Evolutionary conservation across 352 stramenopile genomes (phyloP).

Genomic region (Phytopythium kandeliae): DNA sequence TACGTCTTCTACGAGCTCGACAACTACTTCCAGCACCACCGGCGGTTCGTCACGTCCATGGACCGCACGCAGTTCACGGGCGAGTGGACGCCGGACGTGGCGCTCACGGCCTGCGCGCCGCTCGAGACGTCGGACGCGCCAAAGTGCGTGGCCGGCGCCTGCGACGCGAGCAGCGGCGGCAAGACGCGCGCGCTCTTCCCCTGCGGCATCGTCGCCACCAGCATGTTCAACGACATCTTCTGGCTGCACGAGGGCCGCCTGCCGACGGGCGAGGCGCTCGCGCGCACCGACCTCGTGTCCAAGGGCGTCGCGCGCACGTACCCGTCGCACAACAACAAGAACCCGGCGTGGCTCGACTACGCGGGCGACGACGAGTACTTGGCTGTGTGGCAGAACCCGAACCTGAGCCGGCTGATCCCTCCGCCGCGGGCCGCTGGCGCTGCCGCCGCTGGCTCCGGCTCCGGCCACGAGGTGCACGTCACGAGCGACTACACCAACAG

Average conservation of each 20-base stretch:
- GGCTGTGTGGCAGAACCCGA: conserved; percentile 66
- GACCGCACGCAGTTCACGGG: conserved; percentile 58
- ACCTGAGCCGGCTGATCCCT: conserved; percentile 69
- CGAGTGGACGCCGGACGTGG: conserved; percentile 34
- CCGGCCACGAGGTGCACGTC: conserved; percentile 20
- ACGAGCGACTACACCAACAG: conserved; percentile 69
- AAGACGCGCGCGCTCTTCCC: conserved; percentile 45
- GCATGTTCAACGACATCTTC: conserved; percentile 85
- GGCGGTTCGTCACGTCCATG: conserved; percentile 68
- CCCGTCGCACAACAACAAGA: conserved; percentile 49
- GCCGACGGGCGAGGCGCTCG: conserved; percentile 36
- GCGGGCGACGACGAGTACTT: conserved; percentile 28
- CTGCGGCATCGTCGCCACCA: conserved; percentile 73
- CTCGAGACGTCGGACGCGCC: conserved; percentile 31
- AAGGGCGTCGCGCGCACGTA: conserved; percentile 44
- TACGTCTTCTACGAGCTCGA: conserved; percentile 66
- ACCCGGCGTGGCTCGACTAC: conserved; percentile 39
- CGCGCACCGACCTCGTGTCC: conserved; percentile 27
- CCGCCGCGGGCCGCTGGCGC: conserved; percentile 27
- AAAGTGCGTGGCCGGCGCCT: conserved; percentile 32
- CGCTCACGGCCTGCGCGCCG: conserved; percentile 42
- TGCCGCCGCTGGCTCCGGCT: not conserved
- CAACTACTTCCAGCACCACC: conserved; percentile 66
- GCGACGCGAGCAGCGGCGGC: conserved; percentile 14
- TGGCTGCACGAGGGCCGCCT: conserved; percentile 61